phyloP scores from a whole-genome alignment of 1,284 basidiomycete genomes.

The Rhodotorula sp. region DNA sequence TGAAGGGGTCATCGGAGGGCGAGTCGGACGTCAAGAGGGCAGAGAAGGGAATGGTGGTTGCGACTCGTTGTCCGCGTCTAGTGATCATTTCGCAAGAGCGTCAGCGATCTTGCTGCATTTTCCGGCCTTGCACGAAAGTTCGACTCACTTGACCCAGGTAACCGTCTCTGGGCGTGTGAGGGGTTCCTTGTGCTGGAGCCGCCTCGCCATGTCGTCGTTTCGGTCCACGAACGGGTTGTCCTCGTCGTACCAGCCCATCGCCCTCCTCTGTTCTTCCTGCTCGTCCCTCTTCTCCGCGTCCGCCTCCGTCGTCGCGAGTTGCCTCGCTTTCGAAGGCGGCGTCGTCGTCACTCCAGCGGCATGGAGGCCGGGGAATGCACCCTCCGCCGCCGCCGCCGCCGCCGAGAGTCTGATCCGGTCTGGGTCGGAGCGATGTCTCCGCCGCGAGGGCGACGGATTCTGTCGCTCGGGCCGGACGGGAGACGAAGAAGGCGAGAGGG shows the following conservation, averaged over 20 bases:
- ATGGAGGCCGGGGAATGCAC: neutral
- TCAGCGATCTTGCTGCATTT: neutral
- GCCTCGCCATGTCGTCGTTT: slow-evolving; percentile 18
- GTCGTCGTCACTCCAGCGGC: neutral
- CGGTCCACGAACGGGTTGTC: slow-evolving; percentile 32
- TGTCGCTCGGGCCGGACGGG: slow-evolving; percentile 6
- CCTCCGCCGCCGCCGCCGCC: neutral
- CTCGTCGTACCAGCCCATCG: slow-evolving; percentile 32
- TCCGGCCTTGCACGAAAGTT: too few relatives aligned
- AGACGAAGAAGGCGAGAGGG: neutral
- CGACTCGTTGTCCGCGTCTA: slow-evolving; percentile 32
- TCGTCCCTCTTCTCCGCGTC: neutral
- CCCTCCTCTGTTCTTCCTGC: slow-evolving; percentile 3
- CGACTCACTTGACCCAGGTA: slow-evolving; percentile 29
- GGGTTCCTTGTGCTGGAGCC: slow-evolving; percentile 9
- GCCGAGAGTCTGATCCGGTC: slow-evolving; percentile 27
- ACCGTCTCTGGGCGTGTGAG: slow-evolving; percentile 23
- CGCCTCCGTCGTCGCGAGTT: neutral
- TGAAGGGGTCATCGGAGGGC: slow-evolving; percentile 30
- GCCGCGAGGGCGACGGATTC: slow-evolving; percentile 12
- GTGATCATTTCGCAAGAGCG: neutral
- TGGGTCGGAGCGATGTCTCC: slow-evolving; percentile 16
- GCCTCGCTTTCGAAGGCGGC: neutral
- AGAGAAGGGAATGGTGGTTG: slow-evolving; percentile 26
- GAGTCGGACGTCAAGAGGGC: slow-evolving; percentile 24